Percentiles rank a stretch among this genome's conserved stretches.
Conservation (phyloP, 306 rosid species). For the Ziziphus jujuba region DNA sequence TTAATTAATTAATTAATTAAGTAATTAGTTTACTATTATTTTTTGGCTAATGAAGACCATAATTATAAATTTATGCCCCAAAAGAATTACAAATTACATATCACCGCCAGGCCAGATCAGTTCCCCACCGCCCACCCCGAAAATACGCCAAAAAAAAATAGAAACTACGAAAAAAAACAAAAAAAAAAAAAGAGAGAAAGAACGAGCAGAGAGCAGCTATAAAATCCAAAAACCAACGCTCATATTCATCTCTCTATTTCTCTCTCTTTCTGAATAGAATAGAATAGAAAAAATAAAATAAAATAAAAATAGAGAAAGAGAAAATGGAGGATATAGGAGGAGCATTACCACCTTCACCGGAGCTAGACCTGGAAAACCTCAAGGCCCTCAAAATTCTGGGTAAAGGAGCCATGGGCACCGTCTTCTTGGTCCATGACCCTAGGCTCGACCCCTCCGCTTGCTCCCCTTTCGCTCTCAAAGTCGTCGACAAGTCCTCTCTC, state of each 20-base stretch:
- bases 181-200: neutral
- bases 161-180: no score
- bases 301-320: neutral
- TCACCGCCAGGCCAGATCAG: neutral
- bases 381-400: conserved; percentile 69
- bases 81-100: neutral
- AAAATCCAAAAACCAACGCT: conserved; percentile 26
- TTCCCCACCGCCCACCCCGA: neutral
- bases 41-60: no score
- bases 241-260: neutral
- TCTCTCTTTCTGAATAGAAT: conserved; percentile 6
- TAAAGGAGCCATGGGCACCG: conserved; percentile 96
- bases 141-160: neutral
- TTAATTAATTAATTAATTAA: no score
- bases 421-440: conserved; percentile 64
- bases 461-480: conserved; percentile 65
- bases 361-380: conserved; percentile 56
- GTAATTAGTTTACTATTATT: no score
- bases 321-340: conserved; percentile 18
- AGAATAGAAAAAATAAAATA: neutral
- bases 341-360: conserved; percentile 34
- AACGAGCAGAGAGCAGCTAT: neutral
- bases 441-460: conserved; percentile 24
- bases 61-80: neutral
- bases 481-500: conserved; percentile 62